Conservation (phyloP, 768 basidiomycete genomes). For the Leucocoprinus sp. region DNA sequence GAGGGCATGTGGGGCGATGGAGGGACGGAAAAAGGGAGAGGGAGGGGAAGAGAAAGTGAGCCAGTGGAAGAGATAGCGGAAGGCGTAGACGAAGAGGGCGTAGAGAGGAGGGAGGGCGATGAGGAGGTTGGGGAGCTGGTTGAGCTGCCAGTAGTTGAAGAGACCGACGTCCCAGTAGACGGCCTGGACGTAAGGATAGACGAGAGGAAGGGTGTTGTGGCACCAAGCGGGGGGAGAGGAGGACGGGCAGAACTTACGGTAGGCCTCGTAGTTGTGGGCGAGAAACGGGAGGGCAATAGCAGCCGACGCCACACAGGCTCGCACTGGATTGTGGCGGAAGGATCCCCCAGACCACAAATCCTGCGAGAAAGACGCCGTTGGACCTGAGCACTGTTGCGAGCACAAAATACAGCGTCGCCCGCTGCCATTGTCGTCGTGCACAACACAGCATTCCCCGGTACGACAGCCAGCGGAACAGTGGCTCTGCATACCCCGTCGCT, state of each 20-base stretch:
- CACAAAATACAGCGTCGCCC: constrained; percentile 54
- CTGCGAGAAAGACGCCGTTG: constrained; percentile 69
- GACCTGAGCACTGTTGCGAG: constrained; percentile 64
- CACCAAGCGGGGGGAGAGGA: constrained; percentile 54
- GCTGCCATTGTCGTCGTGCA: constrained; percentile 38
- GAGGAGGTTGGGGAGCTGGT: constrained; percentile 85
- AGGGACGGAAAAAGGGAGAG: constrained; percentile 11
- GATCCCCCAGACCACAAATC: constrained; percentile 72
- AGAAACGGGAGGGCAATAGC: constrained; percentile 60
- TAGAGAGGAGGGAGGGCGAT: constrained; percentile 65
- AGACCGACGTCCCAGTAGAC: constrained; percentile 86
- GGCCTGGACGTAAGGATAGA: constrained; percentile 76
- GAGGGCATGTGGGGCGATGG: constrained; percentile 63
- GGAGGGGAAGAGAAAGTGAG: background rate
- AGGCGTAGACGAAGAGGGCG: constrained; percentile 36
- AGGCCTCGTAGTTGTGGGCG: constrained; percentile 62
- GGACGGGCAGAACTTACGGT: constrained; percentile 52
- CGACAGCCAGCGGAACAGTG: constrained; percentile 76
- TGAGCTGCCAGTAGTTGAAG: constrained; percentile 74
- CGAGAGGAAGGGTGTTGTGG: constrained; percentile 43
- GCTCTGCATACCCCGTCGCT: constrained; percentile 76
- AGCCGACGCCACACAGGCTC: constrained; percentile 23
- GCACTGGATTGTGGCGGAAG: constrained; percentile 21
- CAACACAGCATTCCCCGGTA: constrained; percentile 68
- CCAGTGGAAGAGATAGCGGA: constrained; percentile 22